A percentile compares a stretch with the other conserved stretches of the same genome.
Conservation (phyloP, 257 asterid genomes). For the Solanum neorickii region DNA sequence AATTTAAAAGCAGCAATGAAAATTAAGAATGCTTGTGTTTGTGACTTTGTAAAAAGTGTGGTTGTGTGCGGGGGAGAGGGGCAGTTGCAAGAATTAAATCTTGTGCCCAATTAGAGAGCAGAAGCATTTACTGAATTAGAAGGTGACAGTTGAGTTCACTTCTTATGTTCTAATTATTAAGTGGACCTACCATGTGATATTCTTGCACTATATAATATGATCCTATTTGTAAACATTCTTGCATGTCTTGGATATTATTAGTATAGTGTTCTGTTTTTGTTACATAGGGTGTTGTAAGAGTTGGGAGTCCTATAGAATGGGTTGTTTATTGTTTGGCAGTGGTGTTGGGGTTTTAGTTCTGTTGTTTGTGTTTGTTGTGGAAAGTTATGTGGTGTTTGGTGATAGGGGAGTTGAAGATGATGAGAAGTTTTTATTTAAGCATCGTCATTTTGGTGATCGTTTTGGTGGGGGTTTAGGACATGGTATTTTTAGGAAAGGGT, state of each 20-base stretch:
- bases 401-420: slow-evolving; percentile 16
- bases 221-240: background rate
- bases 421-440: slow-evolving; percentile 14
- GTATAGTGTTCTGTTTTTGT: background rate
- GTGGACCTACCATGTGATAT: slow-evolving; percentile 26
- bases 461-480: slow-evolving; percentile 7
- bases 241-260: slow-evolving; percentile 14
- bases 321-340: background rate
- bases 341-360: background rate
- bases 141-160: slow-evolving; percentile 21
- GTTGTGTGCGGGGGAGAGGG: background rate
- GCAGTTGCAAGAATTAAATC: slow-evolving; percentile 13
- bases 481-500: background rate
- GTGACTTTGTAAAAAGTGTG: background rate
- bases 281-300: background rate
- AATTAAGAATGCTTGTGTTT: background rate
- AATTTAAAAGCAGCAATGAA: background rate
- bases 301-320: background rate
- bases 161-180: background rate
- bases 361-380: background rate
- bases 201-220: background rate
- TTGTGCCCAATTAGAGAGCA: background rate
- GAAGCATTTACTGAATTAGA: slow-evolving; percentile 13
- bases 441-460: background rate
- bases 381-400: slow-evolving; percentile 14